Evolutionary conservation across 306 rosid genomes (phyloP), one percentile per base, ranked within the genome.

Genomic region (Ormosia emarginata): DNA sequence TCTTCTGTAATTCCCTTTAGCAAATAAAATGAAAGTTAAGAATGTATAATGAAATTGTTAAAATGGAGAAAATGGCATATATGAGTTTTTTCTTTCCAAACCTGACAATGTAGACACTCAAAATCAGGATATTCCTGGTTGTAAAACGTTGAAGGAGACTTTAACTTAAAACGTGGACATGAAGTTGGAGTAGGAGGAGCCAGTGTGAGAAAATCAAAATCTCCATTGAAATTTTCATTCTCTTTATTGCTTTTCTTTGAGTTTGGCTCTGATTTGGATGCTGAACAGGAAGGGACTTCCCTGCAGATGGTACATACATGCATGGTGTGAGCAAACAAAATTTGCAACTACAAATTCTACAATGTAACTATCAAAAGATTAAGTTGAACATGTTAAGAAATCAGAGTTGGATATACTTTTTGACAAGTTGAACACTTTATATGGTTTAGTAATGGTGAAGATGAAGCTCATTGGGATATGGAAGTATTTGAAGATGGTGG

Each of bases 1-100:
- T 82, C 90, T 75, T 76, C 84, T 24, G 40, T 71, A 30, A 50
- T 79, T 67, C 84, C 94, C 93, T 92, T 63, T 37, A 87, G 74
- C n/a, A 36, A 77, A 75, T 46, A 1, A 82, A 73, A 70, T 8
- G 34, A 0, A 40, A 78, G 66, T 81, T 41, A 73, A 71, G 74
- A 65, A 36, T 72, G 37, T 81, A 47, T 17, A 52, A 46, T 67
- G 34, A 72, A 64, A 17, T 59, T 62, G 15, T 14, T 12, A 62
- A 71, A 79, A 79, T 52, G n/a, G 9, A 9, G 34, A 29, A 13
- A 15, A 30, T 40, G 33, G 57, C 2, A 52, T 24, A 24, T 24
- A 24, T 46, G 73, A 79, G 46, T 53, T 74, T 67, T 7, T 9
- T 8, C 3, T 0, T 2, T 57, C 46, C 77, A 82, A 74, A 87